Percentiles rank a stretch among this genome's conserved stretches.
phyloP scores from a whole-genome alignment of 495 filamentous ascomycete genomes.

The Rhypophila decipiens region DNA sequence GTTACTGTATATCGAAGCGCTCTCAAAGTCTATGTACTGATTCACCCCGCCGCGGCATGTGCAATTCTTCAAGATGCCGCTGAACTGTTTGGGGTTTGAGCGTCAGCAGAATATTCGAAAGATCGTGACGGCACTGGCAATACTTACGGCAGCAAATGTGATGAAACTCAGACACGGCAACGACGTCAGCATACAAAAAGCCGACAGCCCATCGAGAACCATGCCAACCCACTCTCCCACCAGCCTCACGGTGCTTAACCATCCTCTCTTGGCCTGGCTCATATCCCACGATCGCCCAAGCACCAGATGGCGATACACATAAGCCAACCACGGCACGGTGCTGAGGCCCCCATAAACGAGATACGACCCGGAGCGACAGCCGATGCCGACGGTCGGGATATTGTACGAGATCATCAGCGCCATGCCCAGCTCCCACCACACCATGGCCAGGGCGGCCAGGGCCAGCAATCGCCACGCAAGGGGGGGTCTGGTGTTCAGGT shows the following conservation, averaged over 20 bases:
- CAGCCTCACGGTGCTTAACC: not conserved
- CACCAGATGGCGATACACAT: not conserved
- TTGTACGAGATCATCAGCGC: constrained; percentile 38
- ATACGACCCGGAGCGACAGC: constrained; percentile 45
- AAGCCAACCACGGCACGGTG: constrained; percentile 19
- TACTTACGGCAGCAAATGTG: constrained; percentile 14
- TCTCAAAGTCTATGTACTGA: constrained; percentile 26
- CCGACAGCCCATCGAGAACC: too few species aligned
- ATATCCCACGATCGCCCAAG: not conserved
- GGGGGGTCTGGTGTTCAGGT: not conserved
- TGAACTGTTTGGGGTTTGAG: constrained; percentile 17
- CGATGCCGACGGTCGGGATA: constrained; percentile 44
- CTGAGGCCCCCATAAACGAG: constrained; percentile 33
- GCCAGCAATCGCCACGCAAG: constrained; percentile 9
- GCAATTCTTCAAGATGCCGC: constrained; percentile 28
- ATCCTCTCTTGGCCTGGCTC: not conserved
- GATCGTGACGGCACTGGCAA: not conserved
- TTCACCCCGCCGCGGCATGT: constrained; percentile 7
- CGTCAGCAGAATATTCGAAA: not conserved
- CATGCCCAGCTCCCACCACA: constrained; percentile 25
- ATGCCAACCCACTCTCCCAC: too few species aligned
- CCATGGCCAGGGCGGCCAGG: constrained; percentile 23
- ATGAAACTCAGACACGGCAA: not conserved
- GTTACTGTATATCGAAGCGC: constrained; percentile 9
- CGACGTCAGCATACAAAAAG: constrained; percentile 2